phyloP scores from a whole-genome alignment of 1,284 basidiomycete species.

The Cryptococcus sp. region DNA sequence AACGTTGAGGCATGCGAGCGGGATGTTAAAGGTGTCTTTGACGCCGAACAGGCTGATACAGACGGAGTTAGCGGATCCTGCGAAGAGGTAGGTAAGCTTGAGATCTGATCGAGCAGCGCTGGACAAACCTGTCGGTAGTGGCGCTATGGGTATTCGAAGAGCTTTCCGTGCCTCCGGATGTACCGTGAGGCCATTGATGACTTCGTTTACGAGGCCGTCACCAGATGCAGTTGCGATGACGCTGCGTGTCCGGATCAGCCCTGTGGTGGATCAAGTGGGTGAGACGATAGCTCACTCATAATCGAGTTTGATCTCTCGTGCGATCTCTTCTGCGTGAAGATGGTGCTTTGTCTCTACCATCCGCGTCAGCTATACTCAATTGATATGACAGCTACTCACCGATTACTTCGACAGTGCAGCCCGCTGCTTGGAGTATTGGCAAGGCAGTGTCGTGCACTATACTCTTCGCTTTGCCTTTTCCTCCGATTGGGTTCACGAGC shows the following conservation, averaged over 20 bases:
- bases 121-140: conserved; percentile 78
- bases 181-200: conserved; percentile 86
- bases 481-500: conserved; percentile 86
- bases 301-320: conserved; percentile 62
- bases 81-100: background rate
- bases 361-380: background rate
- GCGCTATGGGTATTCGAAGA: conserved; percentile 73
- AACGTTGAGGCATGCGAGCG: conserved; percentile 74
- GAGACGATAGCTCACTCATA: conserved; percentile 63
- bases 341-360: conserved; percentile 67
- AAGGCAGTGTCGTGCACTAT: conserved; percentile 69
- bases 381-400: conserved; percentile 55
- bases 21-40: conserved; percentile 69
- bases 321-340: conserved; percentile 74
- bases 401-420: conserved; percentile 65
- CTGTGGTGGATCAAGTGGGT: background rate
- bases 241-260: conserved; percentile 29
- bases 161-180: conserved; percentile 70
- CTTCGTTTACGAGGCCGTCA: conserved; percentile 85
- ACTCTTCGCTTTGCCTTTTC: conserved; percentile 70
- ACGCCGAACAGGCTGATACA: conserved; percentile 52
- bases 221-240: conserved; percentile 83
- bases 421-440: conserved; percentile 78
- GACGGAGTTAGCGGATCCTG: conserved; percentile 54
- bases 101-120: background rate